A percentile compares a stretch with the other conserved stretches of the same genome.
Evolutionary conservation across 352 stramenopile genomes (phyloP).

Genomic region (Elongisporangium anandrum): DNA sequence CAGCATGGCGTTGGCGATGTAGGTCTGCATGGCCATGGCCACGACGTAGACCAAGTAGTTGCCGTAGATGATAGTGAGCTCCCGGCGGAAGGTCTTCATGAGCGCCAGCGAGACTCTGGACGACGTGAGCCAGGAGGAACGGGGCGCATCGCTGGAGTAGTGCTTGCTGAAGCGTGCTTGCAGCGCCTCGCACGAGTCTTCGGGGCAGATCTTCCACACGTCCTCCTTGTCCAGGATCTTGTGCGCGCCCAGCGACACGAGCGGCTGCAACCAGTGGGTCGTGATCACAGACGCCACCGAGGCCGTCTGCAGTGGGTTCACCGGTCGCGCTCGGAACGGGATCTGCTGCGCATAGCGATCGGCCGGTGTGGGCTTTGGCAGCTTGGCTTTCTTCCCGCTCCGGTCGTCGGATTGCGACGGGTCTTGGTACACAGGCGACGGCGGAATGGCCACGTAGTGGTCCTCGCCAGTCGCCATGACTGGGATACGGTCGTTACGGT

Average conservation of each 20-base stretch:
- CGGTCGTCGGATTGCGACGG: no score
- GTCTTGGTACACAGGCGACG: no score
- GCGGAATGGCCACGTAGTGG: no score
- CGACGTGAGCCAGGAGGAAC: neutral
- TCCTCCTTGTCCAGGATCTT: conserved; percentile 20
- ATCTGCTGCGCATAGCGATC: no score
- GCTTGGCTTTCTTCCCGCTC: no score
- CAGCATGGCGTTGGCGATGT: conserved; percentile 20
- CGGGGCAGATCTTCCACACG: conserved; percentile 18
- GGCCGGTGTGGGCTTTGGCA: no score
- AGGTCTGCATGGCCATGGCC: conserved; percentile 23
- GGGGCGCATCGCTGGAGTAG: conserved; percentile 5
- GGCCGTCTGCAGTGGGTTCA: no score
- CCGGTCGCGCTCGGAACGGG: no score
- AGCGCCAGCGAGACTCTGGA: neutral
- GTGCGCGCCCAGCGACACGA: conserved; percentile 29
- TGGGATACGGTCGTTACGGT: no score
- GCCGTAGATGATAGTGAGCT: conserved; percentile 13
- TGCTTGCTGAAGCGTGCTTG: conserved; percentile 6
- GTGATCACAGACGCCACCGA: conserved; percentile 17
- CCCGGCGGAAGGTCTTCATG: conserved; percentile 16
- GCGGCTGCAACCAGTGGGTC: conserved; percentile 24
- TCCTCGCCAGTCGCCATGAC: no score
- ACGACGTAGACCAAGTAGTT: conserved; percentile 26
- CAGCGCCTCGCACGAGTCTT: conserved; percentile 20